phyloP scores from a whole-genome alignment of 129 eudicot species.

The Solidago caesia region DNA sequence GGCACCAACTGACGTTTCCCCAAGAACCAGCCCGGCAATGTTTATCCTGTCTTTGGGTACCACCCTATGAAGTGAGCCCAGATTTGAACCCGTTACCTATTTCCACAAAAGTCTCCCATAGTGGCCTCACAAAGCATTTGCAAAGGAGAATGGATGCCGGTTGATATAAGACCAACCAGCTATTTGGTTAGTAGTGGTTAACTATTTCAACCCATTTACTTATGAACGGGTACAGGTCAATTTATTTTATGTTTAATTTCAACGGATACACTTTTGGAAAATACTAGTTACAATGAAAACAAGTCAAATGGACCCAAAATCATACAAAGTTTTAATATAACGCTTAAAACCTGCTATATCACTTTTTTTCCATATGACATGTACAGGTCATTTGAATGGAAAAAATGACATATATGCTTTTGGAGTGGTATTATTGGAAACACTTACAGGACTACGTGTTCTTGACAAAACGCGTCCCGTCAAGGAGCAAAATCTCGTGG shows the following conservation, averaged over 20 bases:
- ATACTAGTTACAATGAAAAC: neutral
- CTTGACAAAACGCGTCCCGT: constrained; percentile 29
- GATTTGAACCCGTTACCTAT: too few relatives aligned
- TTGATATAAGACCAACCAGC: neutral
- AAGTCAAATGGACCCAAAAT: neutral
- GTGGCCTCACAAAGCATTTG: too few relatives aligned
- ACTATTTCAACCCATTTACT: neutral
- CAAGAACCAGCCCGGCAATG: too few relatives aligned
- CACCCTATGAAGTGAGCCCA: too few relatives aligned
- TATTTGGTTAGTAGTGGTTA: neutral
- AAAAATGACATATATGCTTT: constrained; percentile 48
- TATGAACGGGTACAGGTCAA: neutral
- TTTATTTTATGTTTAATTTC: neutral
- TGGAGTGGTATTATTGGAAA: constrained; percentile 46
- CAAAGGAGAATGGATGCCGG: too few relatives aligned
- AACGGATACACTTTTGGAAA: too few relatives aligned
- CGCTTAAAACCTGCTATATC: neutral
- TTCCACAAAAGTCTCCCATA: too few relatives aligned
- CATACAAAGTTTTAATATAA: neutral
- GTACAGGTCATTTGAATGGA: constrained; percentile 38
- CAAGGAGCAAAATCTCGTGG: constrained; percentile 31
- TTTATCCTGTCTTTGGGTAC: too few relatives aligned
- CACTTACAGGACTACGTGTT: constrained; percentile 23
- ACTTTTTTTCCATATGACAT: neutral
- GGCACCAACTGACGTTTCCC: too few relatives aligned